phyloP scores from a whole-genome alignment of 108 stramenopile species.

The Parietichytrium sp. region DNA sequence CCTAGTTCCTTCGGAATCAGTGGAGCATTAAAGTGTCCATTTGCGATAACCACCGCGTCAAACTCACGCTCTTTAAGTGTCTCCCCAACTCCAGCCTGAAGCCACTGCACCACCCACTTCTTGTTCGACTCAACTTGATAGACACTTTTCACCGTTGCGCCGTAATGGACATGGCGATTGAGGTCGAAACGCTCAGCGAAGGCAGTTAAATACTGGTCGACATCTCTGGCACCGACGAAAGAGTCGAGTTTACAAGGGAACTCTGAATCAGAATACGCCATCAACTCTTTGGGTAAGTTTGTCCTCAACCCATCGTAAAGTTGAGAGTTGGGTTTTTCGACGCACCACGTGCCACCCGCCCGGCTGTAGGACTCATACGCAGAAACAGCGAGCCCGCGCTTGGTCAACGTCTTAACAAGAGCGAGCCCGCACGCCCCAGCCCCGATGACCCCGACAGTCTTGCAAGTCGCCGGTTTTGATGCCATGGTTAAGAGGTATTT shows the following conservation, averaged over 20 bases:
- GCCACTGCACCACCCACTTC: not conserved
- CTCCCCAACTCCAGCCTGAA: not conserved
- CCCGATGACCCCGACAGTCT: no score
- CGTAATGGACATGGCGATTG: not conserved
- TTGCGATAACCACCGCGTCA: not conserved
- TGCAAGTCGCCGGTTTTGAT: no score
- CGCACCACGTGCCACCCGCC: constrained; percentile 18
- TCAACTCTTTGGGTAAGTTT: not conserved
- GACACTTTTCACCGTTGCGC: not conserved
- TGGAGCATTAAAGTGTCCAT: constrained; percentile 5
- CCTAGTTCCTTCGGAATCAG: not conserved
- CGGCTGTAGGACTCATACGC: not conserved
- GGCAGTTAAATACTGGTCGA: not conserved
- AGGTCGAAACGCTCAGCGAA: not conserved
- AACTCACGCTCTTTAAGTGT: not conserved
- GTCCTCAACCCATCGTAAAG: constrained; percentile 31
- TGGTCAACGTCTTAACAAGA: not conserved
- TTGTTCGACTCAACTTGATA: not conserved
- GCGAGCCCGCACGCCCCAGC: no score
- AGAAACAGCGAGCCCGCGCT: not conserved
- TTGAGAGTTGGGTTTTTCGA: constrained; percentile 14
- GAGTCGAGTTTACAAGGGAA: not conserved
- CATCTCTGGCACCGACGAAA: not conserved
- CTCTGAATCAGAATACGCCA: not conserved
- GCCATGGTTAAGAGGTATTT: no score